These are phyloP conservation scores for Gnetum montanum DNA, from an alignment of 75 land plant genomes.

Conservation along the genomic window DNA sequence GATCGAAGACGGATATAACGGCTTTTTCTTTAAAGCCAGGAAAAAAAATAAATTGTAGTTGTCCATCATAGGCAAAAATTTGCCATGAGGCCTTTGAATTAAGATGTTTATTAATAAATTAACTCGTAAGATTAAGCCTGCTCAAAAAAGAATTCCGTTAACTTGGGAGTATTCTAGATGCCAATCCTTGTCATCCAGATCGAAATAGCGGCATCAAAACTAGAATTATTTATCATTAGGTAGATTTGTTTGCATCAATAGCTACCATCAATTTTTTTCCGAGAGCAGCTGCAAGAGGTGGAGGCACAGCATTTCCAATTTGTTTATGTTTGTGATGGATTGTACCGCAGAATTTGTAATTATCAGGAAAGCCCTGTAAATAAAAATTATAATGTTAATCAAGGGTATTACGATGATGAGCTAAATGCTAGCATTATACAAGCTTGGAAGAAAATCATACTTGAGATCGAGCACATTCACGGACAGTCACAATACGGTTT, in stretches of 20 bases:
- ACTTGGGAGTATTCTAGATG: too few relatives aligned
- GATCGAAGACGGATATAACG: too few relatives aligned
- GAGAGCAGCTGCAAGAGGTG: conserved; percentile 76
- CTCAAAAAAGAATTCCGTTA: too few relatives aligned
- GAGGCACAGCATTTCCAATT: conserved; percentile 99
- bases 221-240: too few relatives aligned
- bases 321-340: conserved; percentile 77
- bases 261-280: conserved; percentile 89
- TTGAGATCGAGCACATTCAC: conserved; percentile 96
- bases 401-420: background rate
- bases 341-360: conserved; percentile 63
- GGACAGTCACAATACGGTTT: conserved; percentile 86
- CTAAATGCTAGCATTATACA: background rate
- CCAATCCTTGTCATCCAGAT: too few relatives aligned
- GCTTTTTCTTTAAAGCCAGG: too few relatives aligned
- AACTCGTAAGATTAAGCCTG: too few relatives aligned
- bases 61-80: too few relatives aligned
- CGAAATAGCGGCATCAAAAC: too few relatives aligned
- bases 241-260: conserved; percentile 14
- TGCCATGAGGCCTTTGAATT: too few relatives aligned
- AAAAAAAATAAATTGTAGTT: too few relatives aligned
- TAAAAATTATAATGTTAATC: background rate
- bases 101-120: too few relatives aligned
- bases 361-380: conserved; percentile 88
- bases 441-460: conserved; percentile 19